phyloP scores from a whole-genome alignment of 352 stramenopile species.

The Phytopythium kandeliae region DNA sequence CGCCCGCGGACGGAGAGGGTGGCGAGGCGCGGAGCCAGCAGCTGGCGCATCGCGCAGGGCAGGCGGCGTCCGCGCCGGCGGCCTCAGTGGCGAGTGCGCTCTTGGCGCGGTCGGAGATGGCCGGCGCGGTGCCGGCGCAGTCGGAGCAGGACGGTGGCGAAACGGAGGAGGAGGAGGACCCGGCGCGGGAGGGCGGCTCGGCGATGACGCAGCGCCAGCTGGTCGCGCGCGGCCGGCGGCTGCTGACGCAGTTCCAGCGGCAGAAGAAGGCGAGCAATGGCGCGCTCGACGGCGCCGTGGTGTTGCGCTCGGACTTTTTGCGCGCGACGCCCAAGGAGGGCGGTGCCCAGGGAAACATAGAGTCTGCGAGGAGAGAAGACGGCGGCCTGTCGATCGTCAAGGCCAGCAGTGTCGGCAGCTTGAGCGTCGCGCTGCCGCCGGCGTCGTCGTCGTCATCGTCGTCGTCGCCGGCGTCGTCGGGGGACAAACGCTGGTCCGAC shows the following conservation, averaged over 20 bases:
- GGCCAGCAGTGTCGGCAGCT: constrained; percentile 12
- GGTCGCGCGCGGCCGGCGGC: constrained; percentile 31
- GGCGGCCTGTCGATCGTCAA: constrained; percentile 3
- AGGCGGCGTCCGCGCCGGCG: not conserved
- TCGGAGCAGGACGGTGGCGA: not conserved
- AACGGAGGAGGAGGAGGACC: constrained; percentile 1
- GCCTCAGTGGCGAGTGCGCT: not conserved
- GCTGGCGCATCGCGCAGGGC: not conserved
- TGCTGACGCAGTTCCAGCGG: constrained; percentile 42
- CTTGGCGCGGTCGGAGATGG: not conserved
- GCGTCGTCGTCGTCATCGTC: constrained; percentile 10
- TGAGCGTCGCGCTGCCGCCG: constrained; percentile 16
- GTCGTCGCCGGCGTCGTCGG: constrained; percentile 11
- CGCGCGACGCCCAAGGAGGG: too few relatives aligned
- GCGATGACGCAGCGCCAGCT: constrained; percentile 29
- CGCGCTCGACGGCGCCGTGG: not conserved
- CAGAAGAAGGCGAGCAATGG: constrained; percentile 30
- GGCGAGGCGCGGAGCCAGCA: not conserved
- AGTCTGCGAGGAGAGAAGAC: not conserved
- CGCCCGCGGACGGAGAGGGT: not conserved
- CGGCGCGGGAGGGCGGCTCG: not conserved
- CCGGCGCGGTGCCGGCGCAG: not conserved
- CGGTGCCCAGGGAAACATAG: too few relatives aligned
- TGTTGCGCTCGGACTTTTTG: not conserved
- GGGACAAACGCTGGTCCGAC: constrained; percentile 24